phyloP scores from a whole-genome alignment of 331 rosid species.

The Erythrophleum ivorense region DNA sequence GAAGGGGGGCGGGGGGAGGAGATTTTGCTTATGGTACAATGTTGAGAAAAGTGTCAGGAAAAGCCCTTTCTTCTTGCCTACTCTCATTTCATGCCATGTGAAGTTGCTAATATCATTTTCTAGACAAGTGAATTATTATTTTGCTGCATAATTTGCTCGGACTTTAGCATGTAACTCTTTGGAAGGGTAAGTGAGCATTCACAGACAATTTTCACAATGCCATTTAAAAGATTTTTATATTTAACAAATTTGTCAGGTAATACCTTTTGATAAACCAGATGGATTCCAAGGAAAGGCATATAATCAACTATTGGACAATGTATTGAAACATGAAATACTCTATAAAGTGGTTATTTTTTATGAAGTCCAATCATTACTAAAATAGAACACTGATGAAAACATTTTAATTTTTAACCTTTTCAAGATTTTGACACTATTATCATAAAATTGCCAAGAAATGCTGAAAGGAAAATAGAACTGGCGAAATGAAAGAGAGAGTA shows the following conservation, averaged over 20 bases:
- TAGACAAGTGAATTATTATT: not conserved
- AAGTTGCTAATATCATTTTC: not conserved
- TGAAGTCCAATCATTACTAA: not conserved
- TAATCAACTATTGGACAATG: slow-evolving; percentile 11
- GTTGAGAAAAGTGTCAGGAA: slow-evolving; percentile 6
- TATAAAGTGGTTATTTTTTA: not conserved
- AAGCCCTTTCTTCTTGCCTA: slow-evolving; percentile 20
- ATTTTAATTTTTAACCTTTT: not conserved
- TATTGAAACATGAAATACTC: not conserved
- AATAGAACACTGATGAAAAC: not conserved
- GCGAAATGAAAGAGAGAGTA: slow-evolving; percentile 21
- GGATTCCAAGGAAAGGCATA: not conserved
- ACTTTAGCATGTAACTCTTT: not conserved
- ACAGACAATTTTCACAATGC: not conserved
- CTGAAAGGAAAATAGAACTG: not conserved
- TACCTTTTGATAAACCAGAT: not conserved
- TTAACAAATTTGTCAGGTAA: no score
- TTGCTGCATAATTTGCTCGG: not conserved
- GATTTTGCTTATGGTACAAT: not conserved
- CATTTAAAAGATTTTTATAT: not conserved
- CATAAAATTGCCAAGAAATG: not conserved
- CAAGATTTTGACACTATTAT: not conserved
- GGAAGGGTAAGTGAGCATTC: not conserved
- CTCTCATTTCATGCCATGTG: slow-evolving; percentile 21
- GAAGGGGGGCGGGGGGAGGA: no score